Evolutionary conservation across 306 rosid genomes (phyloP).

Genomic region (Phaseolus lunatus): DNA sequence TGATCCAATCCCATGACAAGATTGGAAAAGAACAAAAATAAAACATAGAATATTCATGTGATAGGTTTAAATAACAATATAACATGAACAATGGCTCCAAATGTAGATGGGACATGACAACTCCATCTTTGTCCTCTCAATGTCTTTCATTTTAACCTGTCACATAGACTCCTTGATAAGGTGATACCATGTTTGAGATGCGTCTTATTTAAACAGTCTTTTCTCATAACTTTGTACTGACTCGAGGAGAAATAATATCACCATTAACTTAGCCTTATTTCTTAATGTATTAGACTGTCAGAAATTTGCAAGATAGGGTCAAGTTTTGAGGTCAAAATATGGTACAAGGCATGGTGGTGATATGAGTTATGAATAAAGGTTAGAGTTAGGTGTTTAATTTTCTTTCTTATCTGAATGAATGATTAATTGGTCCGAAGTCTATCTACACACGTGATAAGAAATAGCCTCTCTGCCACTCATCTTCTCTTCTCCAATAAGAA

Average conservation of each 20-base stretch:
- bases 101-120: not conserved
- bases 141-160: constrained; percentile 1
- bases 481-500: constrained; percentile 5
- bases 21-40: not conserved
- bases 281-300: too few species aligned
- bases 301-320: too few species aligned
- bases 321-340: not conserved
- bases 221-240: constrained; percentile 9
- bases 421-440: not conserved
- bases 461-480: constrained; percentile 1
- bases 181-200: constrained; percentile 18
- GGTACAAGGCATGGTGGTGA: not conserved
- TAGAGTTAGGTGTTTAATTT: not conserved
- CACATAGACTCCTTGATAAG: not conserved
- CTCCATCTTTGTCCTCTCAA: not conserved
- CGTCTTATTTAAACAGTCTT: not conserved
- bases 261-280: not conserved
- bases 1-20: not conserved
- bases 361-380: not conserved
- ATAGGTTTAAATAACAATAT: not conserved
- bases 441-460: not conserved
- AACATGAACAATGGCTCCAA: not conserved
- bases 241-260: not conserved
- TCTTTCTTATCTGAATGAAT: not conserved
- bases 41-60: not conserved